Percentiles rank a stretch among this genome's conserved stretches.
These are phyloP conservation scores for Haplosporangium gracile DNA, from an alignment of 192 early-diverging fungal genomes.

Conservation along the genomic window DNA sequence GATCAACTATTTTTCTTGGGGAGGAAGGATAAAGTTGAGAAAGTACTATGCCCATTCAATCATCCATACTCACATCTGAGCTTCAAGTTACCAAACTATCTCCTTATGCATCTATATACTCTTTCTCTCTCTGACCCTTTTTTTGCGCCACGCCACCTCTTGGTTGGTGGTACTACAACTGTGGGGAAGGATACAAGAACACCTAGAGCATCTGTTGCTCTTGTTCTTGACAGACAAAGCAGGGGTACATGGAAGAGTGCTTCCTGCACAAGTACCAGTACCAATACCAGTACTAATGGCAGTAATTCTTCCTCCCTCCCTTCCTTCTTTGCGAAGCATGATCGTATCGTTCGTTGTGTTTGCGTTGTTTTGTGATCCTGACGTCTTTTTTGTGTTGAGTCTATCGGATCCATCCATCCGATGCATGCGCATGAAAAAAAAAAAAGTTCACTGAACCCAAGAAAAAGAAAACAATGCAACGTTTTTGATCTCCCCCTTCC, in stretches of 20 bases:
- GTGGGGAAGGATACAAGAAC: neutral
- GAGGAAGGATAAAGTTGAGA: neutral
- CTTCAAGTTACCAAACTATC: neutral
- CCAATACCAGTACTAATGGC: neutral
- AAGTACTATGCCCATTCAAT: neutral
- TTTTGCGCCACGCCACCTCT: neutral
- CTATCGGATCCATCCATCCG: conserved; percentile 5
- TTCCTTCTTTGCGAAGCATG: neutral
- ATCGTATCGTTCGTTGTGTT: neutral
- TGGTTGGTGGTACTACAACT: neutral
- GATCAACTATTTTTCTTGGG: neutral
- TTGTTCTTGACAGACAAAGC: too few species aligned
- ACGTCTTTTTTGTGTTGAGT: neutral
- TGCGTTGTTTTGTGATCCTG: neutral
- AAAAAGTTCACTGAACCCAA: neutral
- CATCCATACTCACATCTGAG: neutral
- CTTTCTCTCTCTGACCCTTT: neutral
- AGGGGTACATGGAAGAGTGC: too few species aligned
- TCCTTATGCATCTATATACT: neutral
- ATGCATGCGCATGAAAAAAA: conserved; percentile 3
- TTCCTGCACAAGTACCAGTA: too few species aligned
- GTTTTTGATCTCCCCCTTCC: neutral
- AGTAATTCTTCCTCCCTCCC: neutral
- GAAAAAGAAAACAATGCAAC: neutral
- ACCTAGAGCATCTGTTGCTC: neutral